phyloP scores from a whole-genome alignment of 768 basidiomycete species.

The Hortiboletus flavorubellus region DNA sequence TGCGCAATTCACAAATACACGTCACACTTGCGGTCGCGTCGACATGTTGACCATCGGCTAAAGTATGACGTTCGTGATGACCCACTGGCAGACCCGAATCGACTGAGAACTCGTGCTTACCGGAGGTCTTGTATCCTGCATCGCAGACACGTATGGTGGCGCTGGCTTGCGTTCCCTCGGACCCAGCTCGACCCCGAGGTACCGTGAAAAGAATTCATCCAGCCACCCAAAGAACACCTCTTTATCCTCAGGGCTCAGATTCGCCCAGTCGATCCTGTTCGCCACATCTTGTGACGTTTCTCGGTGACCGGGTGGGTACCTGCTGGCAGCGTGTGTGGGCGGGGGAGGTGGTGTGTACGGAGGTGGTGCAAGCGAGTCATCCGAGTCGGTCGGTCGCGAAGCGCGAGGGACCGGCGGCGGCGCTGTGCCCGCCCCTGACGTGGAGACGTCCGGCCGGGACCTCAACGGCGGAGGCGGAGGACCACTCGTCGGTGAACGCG shows the following conservation, averaged over 20 bases:
- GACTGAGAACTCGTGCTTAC: constrained; percentile 13
- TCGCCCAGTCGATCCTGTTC: constrained; percentile 59
- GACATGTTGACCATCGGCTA: constrained; percentile 23
- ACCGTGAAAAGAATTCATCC: constrained; percentile 72
- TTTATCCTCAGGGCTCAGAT: constrained; percentile 66
- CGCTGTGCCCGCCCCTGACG: constrained; percentile 7
- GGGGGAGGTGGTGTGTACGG: constrained; percentile 22
- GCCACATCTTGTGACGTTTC: not conserved
- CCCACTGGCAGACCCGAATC: not conserved
- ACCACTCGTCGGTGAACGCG: constrained; percentile 10
- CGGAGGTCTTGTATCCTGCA: constrained; percentile 5
- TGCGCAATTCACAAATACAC: not conserved
- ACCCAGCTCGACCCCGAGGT: constrained; percentile 29
- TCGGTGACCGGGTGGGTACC: constrained; percentile 19
- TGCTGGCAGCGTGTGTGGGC: constrained; percentile 27
- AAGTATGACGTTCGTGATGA: not conserved
- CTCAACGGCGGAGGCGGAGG: constrained; percentile 37
- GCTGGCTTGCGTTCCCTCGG: constrained; percentile 1
- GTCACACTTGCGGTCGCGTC: constrained; percentile 19
- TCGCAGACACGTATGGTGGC: not conserved
- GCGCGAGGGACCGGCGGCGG: constrained; percentile 11
- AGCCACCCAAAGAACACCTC: constrained; percentile 73
- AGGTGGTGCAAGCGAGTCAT: constrained; percentile 9
- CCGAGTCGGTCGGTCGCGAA: constrained; percentile 8
- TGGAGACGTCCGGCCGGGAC: constrained; percentile 11